Evolutionary conservation across 225 moss, liverwort and hornwort genomes (phyloP).

Genomic region (Anthoceros angustus): DNA sequence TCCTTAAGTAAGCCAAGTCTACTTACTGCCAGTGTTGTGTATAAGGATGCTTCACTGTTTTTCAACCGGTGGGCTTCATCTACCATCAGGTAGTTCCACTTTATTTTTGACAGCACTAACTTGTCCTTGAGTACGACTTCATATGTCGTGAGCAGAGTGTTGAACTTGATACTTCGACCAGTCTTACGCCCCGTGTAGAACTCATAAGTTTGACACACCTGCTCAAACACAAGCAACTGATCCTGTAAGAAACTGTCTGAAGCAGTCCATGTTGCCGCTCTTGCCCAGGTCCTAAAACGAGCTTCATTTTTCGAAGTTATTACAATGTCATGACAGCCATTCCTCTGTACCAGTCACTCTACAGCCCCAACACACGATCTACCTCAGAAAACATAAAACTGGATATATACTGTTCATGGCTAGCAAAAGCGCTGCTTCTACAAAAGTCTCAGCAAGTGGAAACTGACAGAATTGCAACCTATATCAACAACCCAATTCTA

Average conservation of each 20-base stretch:
- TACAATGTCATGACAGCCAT: no score
- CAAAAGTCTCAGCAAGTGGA: no score
- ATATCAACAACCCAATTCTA: no score
- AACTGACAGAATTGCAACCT: no score
- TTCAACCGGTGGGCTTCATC: slow-evolving; percentile 98
- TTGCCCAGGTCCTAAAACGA: no score
- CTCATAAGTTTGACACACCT: slow-evolving; percentile 91
- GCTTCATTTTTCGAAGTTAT: no score
- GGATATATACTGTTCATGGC: no score
- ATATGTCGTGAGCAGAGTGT: slow-evolving; percentile 77
- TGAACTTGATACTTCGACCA: slow-evolving; percentile 78
- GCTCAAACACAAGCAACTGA: slow-evolving; percentile 5
- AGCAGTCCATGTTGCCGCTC: no score
- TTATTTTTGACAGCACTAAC: slow-evolving; percentile 75
- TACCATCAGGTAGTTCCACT: slow-evolving; percentile 95
- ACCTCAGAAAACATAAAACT: no score
- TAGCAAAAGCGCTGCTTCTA: no score
- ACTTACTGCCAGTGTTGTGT: slow-evolving; percentile 71
- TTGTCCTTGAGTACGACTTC: slow-evolving; percentile 99
- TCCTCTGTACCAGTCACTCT: no score
- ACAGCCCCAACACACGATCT: no score
- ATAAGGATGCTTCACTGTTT: slow-evolving; percentile 93
- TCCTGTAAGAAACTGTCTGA: not conserved
- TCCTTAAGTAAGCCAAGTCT: not conserved
- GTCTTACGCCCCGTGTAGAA: slow-evolving; percentile 78